Evolutionary conservation across 768 basidiomycete genomes (phyloP).

Genomic region (Leccinellum luteum): DNA sequence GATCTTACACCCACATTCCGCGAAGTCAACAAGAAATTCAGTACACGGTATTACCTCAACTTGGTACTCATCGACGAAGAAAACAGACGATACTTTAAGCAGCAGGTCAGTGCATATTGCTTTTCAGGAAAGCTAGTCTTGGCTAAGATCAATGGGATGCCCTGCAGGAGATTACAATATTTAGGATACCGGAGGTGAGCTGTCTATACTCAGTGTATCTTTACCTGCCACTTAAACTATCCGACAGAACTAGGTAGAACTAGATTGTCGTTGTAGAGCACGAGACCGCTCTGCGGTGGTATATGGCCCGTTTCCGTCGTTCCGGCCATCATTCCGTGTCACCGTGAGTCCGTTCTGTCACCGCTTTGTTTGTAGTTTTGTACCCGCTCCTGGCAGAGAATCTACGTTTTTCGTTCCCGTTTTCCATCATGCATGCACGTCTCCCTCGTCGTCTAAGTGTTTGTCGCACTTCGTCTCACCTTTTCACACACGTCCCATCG

Average conservation of each 20-base stretch:
- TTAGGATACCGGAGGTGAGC: conserved; percentile 83
- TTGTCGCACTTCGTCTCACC: too few relatives aligned
- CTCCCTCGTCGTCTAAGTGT: too few relatives aligned
- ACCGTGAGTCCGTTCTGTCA: too few relatives aligned
- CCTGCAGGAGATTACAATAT: conserved; percentile 78
- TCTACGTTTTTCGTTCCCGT: too few relatives aligned
- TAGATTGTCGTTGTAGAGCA: too few relatives aligned
- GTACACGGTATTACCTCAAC: conserved; percentile 94
- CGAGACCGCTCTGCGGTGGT: too few relatives aligned
- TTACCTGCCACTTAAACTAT: conserved; percentile 1
- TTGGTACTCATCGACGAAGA: conserved; percentile 97
- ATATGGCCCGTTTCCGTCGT: too few relatives aligned
- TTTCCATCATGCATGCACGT: too few relatives aligned
- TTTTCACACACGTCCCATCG: too few relatives aligned
- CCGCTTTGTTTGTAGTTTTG: too few relatives aligned
- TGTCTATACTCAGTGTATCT: not conserved
- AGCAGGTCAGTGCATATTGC: conserved; percentile 56
- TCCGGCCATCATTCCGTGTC: too few relatives aligned
- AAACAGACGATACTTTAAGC: conserved; percentile 96
- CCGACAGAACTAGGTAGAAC: conserved; percentile 40
- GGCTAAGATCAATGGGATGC: not conserved
- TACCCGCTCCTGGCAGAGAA: too few relatives aligned
- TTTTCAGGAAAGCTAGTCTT: not conserved
- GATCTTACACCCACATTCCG: conserved; percentile 99
- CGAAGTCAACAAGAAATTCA: conserved; percentile 99